Evolutionary conservation across 768 basidiomycete genomes (phyloP), one percentile per base, ranked within the genome.

Genomic region (Russula foetens): DNA sequence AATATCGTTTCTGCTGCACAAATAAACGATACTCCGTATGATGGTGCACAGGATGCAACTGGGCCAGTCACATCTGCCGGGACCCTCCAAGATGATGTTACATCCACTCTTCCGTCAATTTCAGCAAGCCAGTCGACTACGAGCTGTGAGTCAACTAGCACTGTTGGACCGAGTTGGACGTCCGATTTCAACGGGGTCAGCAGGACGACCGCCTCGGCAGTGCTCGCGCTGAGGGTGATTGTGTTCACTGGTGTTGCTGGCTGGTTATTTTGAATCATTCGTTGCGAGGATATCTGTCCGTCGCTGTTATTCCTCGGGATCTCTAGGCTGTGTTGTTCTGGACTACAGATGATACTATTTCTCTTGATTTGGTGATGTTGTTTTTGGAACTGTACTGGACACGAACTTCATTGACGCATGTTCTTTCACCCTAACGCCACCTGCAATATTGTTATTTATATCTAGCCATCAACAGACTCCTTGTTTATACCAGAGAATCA

Each of bases 21-120:
- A 46, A 19, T 64, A 31, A 53, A 64, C 49, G 55, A 51, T 6
- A 12, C 23, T 7, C 63, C 63, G 17, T 66, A 64, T 53, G 64
- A 65, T 50, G 66, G 65, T 29, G 52, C 60, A 1, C 44, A 51
- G 11, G 66, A 51, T 7, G 56, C 52, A 14, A 56, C 28, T 5
- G 63, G 53, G 35, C 3, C 50, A 11, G 64, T 54, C 21, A 56
- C 60, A 14, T 12, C 52, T 19, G 53, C 54, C 24, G 31, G 23
- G 9, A 47, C 58, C 7, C 26, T 56, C 12, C 31, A 6, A 14
- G 28, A 38, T 43, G 12, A 35, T 14, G 46, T 33, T 21, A 26
- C 52, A 17, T 15, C 41, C 7, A 1, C 14, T 31, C 19, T 15
- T 7, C 24, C 15, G 5, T 41, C 39, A 15, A 41, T 17, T 19